Conservation (phyloP, 2,329 filamentous ascomycete species). For the Stemphylium lycopersici region DNA sequence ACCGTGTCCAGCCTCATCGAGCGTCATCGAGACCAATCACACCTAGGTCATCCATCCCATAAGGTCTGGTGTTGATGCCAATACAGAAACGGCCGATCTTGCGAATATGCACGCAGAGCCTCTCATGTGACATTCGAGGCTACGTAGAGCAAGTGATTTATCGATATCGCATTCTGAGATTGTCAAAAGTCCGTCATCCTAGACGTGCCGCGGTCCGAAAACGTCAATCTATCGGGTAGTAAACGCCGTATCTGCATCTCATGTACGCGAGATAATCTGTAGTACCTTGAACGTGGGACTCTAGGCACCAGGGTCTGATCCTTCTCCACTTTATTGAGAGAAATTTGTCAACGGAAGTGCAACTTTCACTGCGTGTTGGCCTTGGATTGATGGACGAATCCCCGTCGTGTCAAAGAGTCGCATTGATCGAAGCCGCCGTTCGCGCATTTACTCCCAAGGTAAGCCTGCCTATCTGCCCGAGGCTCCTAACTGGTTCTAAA, state of each 20-base stretch:
- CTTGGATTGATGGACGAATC: background rate
- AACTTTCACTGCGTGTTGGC: background rate
- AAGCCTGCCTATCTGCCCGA: background rate
- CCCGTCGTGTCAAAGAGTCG: background rate
- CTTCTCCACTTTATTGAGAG: background rate
- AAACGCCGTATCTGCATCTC: conserved; percentile 2
- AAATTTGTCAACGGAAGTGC: background rate
- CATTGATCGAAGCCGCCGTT: background rate
- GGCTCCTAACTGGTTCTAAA: background rate
- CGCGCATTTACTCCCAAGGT: background rate
- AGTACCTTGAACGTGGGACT: background rate
- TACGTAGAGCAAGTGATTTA: too few species aligned
- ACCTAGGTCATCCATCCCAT: too few species aligned
- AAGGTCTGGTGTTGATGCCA: too few species aligned
- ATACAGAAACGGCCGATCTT: too few species aligned
- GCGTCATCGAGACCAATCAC: too few species aligned
- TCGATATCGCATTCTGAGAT: too few species aligned
- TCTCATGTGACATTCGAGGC: too few species aligned
- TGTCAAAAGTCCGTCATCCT: background rate
- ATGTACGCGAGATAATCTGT: conserved; percentile 2
- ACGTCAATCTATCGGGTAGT: background rate
- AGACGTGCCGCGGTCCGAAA: background rate
- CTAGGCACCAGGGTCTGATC: conserved; percentile 4
- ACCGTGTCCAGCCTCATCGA: too few species aligned
- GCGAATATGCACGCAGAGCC: too few species aligned